These are phyloP conservation scores for Polygonum maritimum DNA, from an alignment of 148 eudicot genomes.

Conservation along the genomic window DNA sequence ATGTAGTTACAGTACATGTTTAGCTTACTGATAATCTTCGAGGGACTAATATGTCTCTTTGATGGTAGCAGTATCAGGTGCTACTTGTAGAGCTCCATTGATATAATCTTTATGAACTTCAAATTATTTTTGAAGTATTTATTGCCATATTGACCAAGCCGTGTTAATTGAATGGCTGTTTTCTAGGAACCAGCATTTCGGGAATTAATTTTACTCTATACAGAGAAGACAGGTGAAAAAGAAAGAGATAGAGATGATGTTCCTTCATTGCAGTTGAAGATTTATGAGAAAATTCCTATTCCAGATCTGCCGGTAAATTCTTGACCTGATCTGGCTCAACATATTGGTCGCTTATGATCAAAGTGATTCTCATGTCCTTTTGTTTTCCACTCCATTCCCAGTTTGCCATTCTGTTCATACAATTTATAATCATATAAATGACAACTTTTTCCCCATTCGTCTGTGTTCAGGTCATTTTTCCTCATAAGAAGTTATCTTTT, in stretches of 20 bases:
- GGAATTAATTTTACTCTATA: constrained; percentile 78
- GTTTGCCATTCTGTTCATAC: not conserved
- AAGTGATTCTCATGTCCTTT: not conserved
- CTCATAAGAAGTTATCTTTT: constrained; percentile 88
- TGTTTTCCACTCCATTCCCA: not conserved
- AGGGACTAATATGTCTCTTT: not conserved
- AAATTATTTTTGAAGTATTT: not conserved
- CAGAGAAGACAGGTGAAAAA: constrained; percentile 37
- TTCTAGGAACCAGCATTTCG: constrained; percentile 87
- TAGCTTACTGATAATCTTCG: not conserved
- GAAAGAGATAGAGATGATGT: constrained; percentile 34
- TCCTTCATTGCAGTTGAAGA: constrained; percentile 72
- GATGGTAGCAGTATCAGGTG: not conserved
- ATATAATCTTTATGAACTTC: not conserved
- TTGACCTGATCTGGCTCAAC: not conserved
- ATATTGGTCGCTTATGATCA: not conserved
- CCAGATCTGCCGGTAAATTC: constrained; percentile 79
- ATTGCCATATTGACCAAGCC: not conserved
- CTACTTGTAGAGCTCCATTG: not conserved
- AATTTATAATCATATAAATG: not conserved
- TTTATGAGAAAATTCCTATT: constrained; percentile 84
- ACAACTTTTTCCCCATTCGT: not conserved
- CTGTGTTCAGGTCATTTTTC: constrained; percentile 68
- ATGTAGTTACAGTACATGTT: not conserved
- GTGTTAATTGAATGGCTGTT: not conserved